These are phyloP conservation scores for Candida insectorum DNA, from an alignment of 805 yeast genomes.

Conservation along the genomic window DNA sequence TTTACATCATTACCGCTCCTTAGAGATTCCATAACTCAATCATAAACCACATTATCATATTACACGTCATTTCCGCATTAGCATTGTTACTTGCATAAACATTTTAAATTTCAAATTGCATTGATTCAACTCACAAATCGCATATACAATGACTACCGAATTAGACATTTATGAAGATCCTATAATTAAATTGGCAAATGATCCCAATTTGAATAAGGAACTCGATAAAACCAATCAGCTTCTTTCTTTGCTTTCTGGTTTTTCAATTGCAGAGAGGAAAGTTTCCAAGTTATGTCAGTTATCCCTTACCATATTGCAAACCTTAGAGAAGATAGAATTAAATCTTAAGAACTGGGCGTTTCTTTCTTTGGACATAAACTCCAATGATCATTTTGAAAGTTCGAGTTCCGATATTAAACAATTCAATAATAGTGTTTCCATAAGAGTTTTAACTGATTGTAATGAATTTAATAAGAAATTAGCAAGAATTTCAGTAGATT, in stretches of 20 bases:
- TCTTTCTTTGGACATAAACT: conserved; percentile 47
- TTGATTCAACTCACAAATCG: background rate
- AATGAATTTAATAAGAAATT: conserved; percentile 43
- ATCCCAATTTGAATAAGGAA: conserved; percentile 45
- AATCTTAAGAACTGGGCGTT: conserved; percentile 54
- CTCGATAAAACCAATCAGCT: conserved; percentile 39
- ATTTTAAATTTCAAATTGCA: background rate
- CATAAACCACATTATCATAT: too few relatives aligned
- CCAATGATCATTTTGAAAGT: conserved; percentile 36
- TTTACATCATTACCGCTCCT: too few relatives aligned
- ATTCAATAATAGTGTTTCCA: conserved; percentile 53
- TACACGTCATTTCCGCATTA: too few relatives aligned
- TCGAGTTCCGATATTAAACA: conserved; percentile 15
- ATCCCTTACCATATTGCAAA: conserved; percentile 44
- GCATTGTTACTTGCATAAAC: too few relatives aligned
- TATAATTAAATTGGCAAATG: conserved; percentile 43
- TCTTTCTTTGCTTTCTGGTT: conserved; percentile 39
- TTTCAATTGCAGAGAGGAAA: conserved; percentile 40
- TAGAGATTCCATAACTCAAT: too few relatives aligned
- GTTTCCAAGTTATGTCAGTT: conserved; percentile 48
- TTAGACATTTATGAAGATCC: conserved; percentile 43
- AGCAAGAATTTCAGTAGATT: conserved; percentile 39
- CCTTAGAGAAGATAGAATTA: conserved; percentile 47
- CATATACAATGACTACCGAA: conserved; percentile 2
- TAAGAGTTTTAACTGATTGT: conserved; percentile 51